Conservation (phyloP, 2,329 filamentous ascomycete genomes). For the Curvularia sp. region DNA sequence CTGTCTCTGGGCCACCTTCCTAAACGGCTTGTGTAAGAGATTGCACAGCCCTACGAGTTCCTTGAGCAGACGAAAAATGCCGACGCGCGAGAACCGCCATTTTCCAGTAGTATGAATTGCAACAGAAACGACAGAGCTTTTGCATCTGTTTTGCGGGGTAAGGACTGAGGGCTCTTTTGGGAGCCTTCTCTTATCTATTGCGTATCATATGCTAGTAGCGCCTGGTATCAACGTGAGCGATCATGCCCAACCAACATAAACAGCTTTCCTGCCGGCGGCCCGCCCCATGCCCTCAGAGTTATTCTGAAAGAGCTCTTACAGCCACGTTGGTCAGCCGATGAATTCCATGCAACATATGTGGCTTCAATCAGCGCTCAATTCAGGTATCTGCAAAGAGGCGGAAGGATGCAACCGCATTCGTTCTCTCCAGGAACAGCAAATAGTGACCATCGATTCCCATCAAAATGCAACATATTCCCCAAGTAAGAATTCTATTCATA, state of each 20-base stretch:
- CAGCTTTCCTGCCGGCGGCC: background rate
- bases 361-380: background rate
- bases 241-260: background rate
- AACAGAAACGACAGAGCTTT: background rate
- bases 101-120: background rate
- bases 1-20: slow-evolving; percentile 4
- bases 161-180: background rate
- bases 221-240: background rate
- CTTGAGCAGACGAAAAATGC: background rate
- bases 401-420: background rate
- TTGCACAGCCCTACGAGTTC: background rate
- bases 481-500: background rate
- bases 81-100: background rate
- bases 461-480: background rate
- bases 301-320: background rate
- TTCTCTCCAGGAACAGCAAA: background rate
- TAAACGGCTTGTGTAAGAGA: background rate
- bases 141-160: background rate
- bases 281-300: background rate
- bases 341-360: background rate
- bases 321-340: background rate
- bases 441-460: background rate
- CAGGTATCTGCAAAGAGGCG: background rate
- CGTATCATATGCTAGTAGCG: background rate
- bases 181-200: background rate